Conservation (phyloP, 2,329 filamentous ascomycete genomes). For the Fusarium aywerte region DNA sequence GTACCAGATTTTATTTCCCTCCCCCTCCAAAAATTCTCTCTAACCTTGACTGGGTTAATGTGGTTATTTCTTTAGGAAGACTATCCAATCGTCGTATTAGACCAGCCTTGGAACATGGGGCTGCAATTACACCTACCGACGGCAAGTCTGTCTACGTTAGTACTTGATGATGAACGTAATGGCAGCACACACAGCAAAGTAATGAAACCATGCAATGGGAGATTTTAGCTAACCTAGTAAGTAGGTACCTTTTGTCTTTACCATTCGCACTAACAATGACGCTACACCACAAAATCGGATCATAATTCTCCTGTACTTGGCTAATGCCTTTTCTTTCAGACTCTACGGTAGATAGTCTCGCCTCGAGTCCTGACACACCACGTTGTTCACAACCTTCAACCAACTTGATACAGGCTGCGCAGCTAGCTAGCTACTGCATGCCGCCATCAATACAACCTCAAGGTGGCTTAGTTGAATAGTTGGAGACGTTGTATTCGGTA, state of each 20-base stretch:
- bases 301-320: constrained; percentile 20
- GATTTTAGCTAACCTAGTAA: neutral
- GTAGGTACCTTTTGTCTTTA: constrained; percentile 2
- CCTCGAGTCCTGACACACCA: constrained; percentile 18
- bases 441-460: constrained; percentile 27
- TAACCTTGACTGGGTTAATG: constrained; percentile 8
- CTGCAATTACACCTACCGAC: constrained; percentile 11
- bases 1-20: constrained; percentile 14
- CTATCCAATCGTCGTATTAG: neutral
- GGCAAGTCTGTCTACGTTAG: constrained; percentile 10
- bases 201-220: constrained; percentile 16
- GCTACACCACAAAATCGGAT: constrained; percentile 37
- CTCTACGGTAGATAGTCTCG: constrained; percentile 5
- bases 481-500: constrained; percentile 19
- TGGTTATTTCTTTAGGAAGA: constrained; percentile 13
- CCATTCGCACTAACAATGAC: constrained; percentile 24
- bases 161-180: neutral
- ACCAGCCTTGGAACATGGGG: constrained; percentile 1
- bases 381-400: neutral
- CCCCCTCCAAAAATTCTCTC: constrained; percentile 4
- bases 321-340: constrained; percentile 4
- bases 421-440: constrained; percentile 29
- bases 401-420: neutral
- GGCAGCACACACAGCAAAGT: constrained; percentile 4
- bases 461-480: constrained; percentile 7